These are phyloP conservation scores for Euphorbia corollata DNA, from an alignment of 441 rosid species.

Conservation along the genomic window DNA sequence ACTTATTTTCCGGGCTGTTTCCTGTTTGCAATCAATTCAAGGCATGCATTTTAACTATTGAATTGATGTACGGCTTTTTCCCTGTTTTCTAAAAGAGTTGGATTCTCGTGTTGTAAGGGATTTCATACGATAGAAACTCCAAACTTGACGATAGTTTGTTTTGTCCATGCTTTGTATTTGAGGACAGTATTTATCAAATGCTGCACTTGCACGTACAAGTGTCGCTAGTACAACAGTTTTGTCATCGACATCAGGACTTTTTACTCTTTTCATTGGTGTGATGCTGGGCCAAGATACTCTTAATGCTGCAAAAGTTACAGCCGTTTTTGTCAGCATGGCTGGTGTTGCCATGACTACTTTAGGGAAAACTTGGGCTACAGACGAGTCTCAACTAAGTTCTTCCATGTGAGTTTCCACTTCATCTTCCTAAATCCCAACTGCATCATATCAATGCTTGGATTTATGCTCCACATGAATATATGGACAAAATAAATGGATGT, in stretches of 20 bases:
- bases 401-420: slow-evolving; percentile 41
- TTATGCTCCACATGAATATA: neutral
- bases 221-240: slow-evolving; percentile 95
- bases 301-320: slow-evolving; percentile 69
- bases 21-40: neutral
- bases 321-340: slow-evolving; percentile 86
- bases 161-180: slow-evolving; percentile 1
- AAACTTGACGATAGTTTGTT: neutral
- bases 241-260: slow-evolving; percentile 93
- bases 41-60: neutral
- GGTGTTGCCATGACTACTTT: slow-evolving; percentile 96
- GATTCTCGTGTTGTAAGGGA: neutral
- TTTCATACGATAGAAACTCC: slow-evolving; percentile 3
- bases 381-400: slow-evolving; percentile 53
- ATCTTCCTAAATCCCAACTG: neutral
- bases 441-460: neutral
- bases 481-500: too few relatives aligned
- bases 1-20: neutral
- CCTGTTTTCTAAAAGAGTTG: neutral
- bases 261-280: slow-evolving; percentile 94
- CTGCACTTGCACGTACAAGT: slow-evolving; percentile 93
- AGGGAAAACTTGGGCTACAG: slow-evolving; percentile 96
- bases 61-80: neutral
- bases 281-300: slow-evolving; percentile 81
- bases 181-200: slow-evolving; percentile 86